Evolutionary conservation across 129 eudicot genomes (phyloP).

Genomic region (Flaveria ramosissima): DNA sequence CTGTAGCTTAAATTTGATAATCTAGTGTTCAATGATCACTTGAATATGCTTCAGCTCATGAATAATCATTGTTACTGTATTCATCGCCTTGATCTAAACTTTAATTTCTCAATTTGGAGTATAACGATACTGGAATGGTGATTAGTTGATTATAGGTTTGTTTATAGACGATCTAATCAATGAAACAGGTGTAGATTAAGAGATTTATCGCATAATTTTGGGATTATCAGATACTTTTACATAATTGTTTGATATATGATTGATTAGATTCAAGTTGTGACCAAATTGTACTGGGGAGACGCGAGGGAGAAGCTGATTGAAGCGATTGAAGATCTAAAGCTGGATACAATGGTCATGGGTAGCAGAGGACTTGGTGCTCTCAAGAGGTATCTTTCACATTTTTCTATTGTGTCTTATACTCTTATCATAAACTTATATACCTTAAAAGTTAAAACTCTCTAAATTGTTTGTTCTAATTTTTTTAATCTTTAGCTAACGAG

Average conservation of each 20-base stretch:
- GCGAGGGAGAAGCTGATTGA: constrained; percentile 83
- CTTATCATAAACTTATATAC: background rate
- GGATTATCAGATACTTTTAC: background rate
- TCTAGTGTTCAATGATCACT: too few species aligned
- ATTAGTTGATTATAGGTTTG: background rate
- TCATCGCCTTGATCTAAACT: background rate
- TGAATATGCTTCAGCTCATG: too few species aligned
- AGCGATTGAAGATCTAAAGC: constrained; percentile 66
- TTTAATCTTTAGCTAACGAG: background rate
- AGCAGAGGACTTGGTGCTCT: constrained; percentile 77
- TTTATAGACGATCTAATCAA: background rate
- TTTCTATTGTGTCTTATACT: background rate
- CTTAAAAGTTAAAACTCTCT: background rate
- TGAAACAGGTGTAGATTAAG: background rate
- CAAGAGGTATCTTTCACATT: constrained; percentile 44
- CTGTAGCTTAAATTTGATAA: background rate
- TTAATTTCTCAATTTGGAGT: background rate
- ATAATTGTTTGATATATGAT: constrained; percentile 1
- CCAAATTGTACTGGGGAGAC: constrained; percentile 92
- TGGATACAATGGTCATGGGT: constrained; percentile 88
- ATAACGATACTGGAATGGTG: background rate
- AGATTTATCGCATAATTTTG: background rate
- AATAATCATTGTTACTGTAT: too few species aligned
- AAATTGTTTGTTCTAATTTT: background rate
- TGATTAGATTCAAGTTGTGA: constrained; percentile 56